phyloP scores from a whole-genome alignment of 148 eudicot genomes.

The Suaeda aralocaspica region DNA sequence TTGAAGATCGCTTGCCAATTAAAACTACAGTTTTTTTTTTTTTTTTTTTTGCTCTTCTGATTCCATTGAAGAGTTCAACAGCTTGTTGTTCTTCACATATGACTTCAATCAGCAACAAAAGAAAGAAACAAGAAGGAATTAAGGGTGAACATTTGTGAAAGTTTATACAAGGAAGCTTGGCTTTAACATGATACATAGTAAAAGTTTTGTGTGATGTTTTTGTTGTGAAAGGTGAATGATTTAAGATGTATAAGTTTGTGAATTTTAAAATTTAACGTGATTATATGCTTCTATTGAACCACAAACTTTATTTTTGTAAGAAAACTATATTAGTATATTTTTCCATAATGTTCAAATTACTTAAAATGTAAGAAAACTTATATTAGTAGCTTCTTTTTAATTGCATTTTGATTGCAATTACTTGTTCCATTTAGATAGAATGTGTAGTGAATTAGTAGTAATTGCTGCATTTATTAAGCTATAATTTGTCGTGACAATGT shows the following conservation, averaged over 20 bases:
- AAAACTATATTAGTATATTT: neutral
- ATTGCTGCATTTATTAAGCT: too few relatives aligned
- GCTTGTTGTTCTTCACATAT: slow-evolving; percentile 64
- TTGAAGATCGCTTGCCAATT: neutral
- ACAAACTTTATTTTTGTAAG: neutral
- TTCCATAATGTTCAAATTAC: too few relatives aligned
- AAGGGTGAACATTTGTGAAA: neutral
- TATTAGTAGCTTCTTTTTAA: too few relatives aligned
- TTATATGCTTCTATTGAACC: neutral
- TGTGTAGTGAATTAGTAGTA: too few relatives aligned
- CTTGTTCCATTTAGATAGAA: too few relatives aligned
- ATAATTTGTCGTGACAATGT: too few relatives aligned
- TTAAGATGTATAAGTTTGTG: neutral
- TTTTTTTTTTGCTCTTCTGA: slow-evolving; percentile 20
- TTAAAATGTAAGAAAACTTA: too few relatives aligned
- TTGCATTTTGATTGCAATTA: too few relatives aligned
- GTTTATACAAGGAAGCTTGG: neutral
- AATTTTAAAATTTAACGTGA: neutral
- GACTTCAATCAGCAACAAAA: neutral
- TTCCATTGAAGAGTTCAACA: slow-evolving; percentile 48
- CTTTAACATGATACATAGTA: neutral
- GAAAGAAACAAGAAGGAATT: neutral
- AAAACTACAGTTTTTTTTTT: neutral
- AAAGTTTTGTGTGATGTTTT: neutral
- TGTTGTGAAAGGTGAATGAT: neutral